phyloP scores from a whole-genome alignment of 2,329 filamentous ascomycete genomes.

The Botrytis hyacinthi region DNA sequence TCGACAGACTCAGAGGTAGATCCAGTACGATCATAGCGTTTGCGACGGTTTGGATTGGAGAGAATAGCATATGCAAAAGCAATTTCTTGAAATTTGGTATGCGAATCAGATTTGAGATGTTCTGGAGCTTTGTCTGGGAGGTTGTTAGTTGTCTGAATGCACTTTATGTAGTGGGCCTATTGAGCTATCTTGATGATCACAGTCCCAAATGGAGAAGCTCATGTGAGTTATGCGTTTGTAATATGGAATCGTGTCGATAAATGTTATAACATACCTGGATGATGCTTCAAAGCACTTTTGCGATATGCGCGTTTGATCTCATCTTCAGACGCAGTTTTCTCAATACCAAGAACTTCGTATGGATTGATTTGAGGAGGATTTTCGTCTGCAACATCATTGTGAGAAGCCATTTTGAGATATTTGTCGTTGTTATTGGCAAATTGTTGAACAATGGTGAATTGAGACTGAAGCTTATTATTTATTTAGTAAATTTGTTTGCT shows the following conservation, averaged over 20 bases:
- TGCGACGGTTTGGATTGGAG: slow-evolving; percentile 75
- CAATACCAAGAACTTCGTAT: slow-evolving; percentile 74
- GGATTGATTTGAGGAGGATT: slow-evolving; percentile 56
- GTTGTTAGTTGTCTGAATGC: slow-evolving; percentile 21
- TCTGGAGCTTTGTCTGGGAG: slow-evolving; percentile 70
- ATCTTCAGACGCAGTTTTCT: slow-evolving; percentile 67
- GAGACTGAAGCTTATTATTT: not conserved
- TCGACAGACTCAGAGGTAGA: slow-evolving; percentile 81
- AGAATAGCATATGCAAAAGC: slow-evolving; percentile 94
- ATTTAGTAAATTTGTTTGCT: not conserved
- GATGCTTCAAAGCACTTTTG: slow-evolving; percentile 82
- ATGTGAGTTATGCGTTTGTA: not conserved
- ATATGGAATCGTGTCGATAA: slow-evolving; percentile 11
- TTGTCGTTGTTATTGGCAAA: not conserved
- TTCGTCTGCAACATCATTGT: slow-evolving; percentile 33
- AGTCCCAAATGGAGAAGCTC: not conserved
- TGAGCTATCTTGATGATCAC: not conserved
- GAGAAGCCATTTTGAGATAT: slow-evolving; percentile 21
- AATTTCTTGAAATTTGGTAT: slow-evolving; percentile 81
- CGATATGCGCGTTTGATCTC: slow-evolving; percentile 90
- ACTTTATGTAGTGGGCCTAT: not conserved
- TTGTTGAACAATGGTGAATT: not conserved
- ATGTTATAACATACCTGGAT: slow-evolving; percentile 62
- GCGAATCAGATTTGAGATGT: slow-evolving; percentile 67
- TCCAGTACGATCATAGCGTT: slow-evolving; percentile 86